Base-by-base conservation (phyloP, 805 yeast genomes). In the Spathaspora gorwiae region DNA sequence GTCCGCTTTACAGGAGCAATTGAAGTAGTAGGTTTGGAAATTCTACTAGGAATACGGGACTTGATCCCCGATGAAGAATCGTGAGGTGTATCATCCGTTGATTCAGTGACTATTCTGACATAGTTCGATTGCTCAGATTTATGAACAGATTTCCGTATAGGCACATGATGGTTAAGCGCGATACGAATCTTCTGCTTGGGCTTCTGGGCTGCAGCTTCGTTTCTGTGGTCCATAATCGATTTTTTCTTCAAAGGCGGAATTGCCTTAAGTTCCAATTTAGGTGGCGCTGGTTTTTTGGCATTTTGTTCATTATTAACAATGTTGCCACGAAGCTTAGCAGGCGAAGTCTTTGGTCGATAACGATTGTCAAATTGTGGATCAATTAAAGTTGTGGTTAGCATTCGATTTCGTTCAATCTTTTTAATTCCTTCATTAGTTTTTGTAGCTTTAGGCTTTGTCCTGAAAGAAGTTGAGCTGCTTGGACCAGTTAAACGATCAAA, bases 381-480 rank as follows among this genome's bases (percentile, higher is more conserved):
- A 29, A 32, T 32, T 15, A 43, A 43, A n/a, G 37, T 37, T 6
- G 46, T 43, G 10, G 46, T 38, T 27, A 43, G 26, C 26, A 43
- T 37, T 32, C 35, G 37, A 29, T 43, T 43, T 34, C 46, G 24
- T 29, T 43, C 46, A 14, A 15, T 6, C 33, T 34, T 43, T 43
- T 24, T 43, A 5, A 19, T 19, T 19, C 14, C 26, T 15, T 42
- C 40, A 35, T 2, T 24, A 13, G 29, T 11, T 29, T 37, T 43
- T 11, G 31, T 32, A 7, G 26, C 5, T 24, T 30, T 29, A 7
- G 6, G 19, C 33, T 37, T 43, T 2, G 33, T 15, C 13, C 37
- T 43, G 24, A 19, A 19, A 19, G 24, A 19, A 19, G 24, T 19
- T 10, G 45, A 27, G 15, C 15, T 32, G 24, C 40, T 35, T 6